A percentile compares a stretch with the other conserved stretches of the same genome.
Conservation (phyloP, 2,329 filamentous ascomycete species). For the Shiraia sp. region DNA sequence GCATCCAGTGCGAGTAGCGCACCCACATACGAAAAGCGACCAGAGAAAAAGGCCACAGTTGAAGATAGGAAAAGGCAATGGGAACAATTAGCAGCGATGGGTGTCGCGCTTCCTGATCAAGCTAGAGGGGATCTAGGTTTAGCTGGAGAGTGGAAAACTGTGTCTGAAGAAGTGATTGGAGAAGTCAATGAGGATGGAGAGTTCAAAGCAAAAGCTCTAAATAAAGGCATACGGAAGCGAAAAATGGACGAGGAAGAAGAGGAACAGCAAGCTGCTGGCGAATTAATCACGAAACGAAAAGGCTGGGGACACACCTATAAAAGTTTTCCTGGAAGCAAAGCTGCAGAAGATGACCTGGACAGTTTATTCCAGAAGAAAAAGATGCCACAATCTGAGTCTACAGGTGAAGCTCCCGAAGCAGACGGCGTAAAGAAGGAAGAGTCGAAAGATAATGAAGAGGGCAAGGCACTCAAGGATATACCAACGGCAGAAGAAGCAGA, state of each 20-base stretch:
- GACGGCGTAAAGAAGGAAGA: constrained; percentile 22
- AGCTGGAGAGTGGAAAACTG: constrained; percentile 82
- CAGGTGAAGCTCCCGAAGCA: constrained; percentile 49
- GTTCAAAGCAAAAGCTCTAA: constrained; percentile 47
- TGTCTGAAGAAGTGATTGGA: constrained; percentile 54
- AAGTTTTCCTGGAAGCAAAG: constrained; percentile 49
- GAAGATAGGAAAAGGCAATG: constrained; percentile 81
- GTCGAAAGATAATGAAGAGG: constrained; percentile 17
- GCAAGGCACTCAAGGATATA: constrained; percentile 26
- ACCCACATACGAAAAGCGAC: constrained; percentile 37
- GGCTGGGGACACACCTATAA: constrained; percentile 54
- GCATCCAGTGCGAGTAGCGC: constrained; percentile 32
- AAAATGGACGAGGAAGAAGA: constrained; percentile 64
- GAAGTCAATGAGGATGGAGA: constrained; percentile 52
- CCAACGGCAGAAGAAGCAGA: constrained; percentile 33
- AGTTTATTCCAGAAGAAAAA: constrained; percentile 53
- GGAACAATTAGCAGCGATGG: constrained; percentile 84
- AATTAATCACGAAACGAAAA: constrained; percentile 46
- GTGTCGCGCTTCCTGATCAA: constrained; percentile 79
- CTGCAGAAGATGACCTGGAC: constrained; percentile 67
- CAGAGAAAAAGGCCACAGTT: constrained; percentile 54
- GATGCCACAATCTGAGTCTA: constrained; percentile 17
- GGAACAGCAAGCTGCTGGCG: constrained; percentile 61
- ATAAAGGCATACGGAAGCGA: constrained; percentile 65
- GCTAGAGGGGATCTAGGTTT: constrained; percentile 81